Evolutionary conservation across 148 eudicot genomes (phyloP), one percentile per base, ranked within the genome.

Genomic region (Chenopodium berlandieri): DNA sequence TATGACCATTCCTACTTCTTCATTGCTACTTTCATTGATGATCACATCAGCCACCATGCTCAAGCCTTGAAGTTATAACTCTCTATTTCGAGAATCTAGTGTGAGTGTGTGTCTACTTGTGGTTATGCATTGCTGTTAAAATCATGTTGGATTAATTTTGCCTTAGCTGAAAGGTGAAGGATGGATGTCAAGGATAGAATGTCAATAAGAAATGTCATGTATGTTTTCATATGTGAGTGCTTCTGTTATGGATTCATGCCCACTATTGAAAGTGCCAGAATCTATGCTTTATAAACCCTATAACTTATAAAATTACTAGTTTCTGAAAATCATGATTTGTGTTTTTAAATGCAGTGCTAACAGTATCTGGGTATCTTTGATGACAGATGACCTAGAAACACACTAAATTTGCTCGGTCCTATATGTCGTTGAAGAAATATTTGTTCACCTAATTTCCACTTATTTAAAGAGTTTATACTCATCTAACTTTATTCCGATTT

Each of bases 1-100:
- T 96, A 96, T 60, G 98, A 96, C 64, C 98, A 94, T 90, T 96
- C 98, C n/a, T 96, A 91, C 89, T 90, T 64, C 75, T 96, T 96
- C 92, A 89, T 96, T 7, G 90, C 99, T 46, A 88, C 98, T 68
- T 96, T 96, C 81, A 92, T 96, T 46, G 98, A 91, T 31, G 99
- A 96, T 78, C 99, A 94, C 87, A 94, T 94, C 75, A 90, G 90
- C 78, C 99, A 96, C 87, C 99, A 96, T 83, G 92, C 99, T 81
- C 99, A 96, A 86, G 99, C 99, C 67, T 86, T 96, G 85, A 94
- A 88, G 44, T 86, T 86, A 71, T 89, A 78, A 84, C 82, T 82
- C 73, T 34, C 11, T 56, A 73, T 13, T 48, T 64, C 85, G 0
- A 80, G 48, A 37, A 77, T 77, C 79, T 82, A 82, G 76, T 72